These are phyloP conservation scores for Phyllosticta paracitricarpa DNA, from an alignment of 2,329 filamentous ascomycete genomes.

Conservation along the genomic window DNA sequence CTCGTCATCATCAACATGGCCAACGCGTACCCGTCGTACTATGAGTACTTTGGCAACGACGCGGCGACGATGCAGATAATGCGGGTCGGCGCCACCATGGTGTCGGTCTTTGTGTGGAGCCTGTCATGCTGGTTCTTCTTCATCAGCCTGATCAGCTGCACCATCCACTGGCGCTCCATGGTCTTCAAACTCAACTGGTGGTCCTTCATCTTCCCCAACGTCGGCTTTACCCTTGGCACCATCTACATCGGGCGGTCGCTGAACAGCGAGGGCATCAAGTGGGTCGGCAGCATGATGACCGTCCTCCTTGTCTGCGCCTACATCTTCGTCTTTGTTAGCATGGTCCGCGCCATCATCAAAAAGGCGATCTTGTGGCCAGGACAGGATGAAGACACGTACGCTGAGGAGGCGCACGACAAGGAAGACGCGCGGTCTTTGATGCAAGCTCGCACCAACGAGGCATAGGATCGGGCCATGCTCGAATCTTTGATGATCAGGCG, in stretches of 20 bases:
- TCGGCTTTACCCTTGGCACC: constrained; percentile 32
- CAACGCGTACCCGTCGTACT: constrained; percentile 40
- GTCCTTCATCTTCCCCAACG: constrained; percentile 42
- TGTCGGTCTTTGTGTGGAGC: constrained; percentile 54
- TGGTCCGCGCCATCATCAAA: constrained; percentile 41
- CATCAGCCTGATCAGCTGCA: constrained; percentile 26
- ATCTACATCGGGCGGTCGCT: constrained; percentile 29
- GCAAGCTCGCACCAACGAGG: background rate
- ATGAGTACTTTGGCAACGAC: constrained; percentile 19
- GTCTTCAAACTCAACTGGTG: constrained; percentile 47
- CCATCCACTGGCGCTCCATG: constrained; percentile 44
- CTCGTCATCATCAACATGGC: constrained; percentile 61
- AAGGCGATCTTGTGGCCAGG: constrained; percentile 48
- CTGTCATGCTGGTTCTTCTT: constrained; percentile 49
- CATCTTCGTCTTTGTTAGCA: constrained; percentile 43
- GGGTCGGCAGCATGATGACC: constrained; percentile 39
- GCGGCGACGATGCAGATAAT: constrained; percentile 24
- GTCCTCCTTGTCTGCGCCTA: constrained; percentile 43
- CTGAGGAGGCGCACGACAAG: background rate
- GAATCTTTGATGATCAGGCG: background rate
- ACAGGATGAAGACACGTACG: constrained; percentile 2
- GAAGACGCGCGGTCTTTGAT: background rate
- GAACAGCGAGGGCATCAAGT: constrained; percentile 25
- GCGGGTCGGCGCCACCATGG: constrained; percentile 36
- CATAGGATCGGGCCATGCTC: background rate